Evolutionary conservation across 108 stramenopile genomes (phyloP), one percentile per base, ranked within the genome.

Genomic region (Poteriospumella lacustris): DNA sequence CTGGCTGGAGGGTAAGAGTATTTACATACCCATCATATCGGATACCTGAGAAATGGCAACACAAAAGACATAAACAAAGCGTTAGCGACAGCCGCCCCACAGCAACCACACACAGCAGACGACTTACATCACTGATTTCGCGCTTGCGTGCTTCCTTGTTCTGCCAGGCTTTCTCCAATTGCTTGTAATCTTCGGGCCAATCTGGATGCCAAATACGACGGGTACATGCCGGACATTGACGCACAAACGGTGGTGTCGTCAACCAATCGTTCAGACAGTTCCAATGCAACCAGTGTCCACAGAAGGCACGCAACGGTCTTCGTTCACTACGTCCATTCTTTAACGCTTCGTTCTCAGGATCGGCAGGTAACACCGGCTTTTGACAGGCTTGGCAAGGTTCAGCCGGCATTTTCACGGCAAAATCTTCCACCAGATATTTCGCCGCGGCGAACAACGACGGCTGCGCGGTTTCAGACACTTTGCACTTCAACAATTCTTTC

Each of bases 251-350:
- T 34, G 83, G 83, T 68, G 81, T 81, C 19, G 81, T 83, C 77
- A 83, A 76, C 83, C 83, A 83, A 43, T 68, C 36, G 24, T 81
- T 41, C 3, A 83, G 78, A 34, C 83, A 83, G n/a, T 79, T 40
- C 36, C 70, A 73, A 76, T 83, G 83, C 28, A 83, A 79, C 81
- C 81, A 83, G n/a, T 83, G 83, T 31, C 83, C 83, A 70, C 83
- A 83, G 41, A 83, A 83, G 1, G 81, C 79, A 31, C 83, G 78
- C 76, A 52, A 19, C 26, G 69, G 67, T 29, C 43, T 44, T 3
- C n/a, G 33, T 2, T 9, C 41, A 9, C 59, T 38, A 1, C 42
- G 28, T 9, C 60, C 33, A 29, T 72, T 68, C 34, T 73, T 58
- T 0, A 58, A 29, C 26, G 41, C 75, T 2, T 79, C 33, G 1